Evolutionary conservation across 495 filamentous ascomycete species (phyloP).

Genomic region (Viridothelium virens): DNA sequence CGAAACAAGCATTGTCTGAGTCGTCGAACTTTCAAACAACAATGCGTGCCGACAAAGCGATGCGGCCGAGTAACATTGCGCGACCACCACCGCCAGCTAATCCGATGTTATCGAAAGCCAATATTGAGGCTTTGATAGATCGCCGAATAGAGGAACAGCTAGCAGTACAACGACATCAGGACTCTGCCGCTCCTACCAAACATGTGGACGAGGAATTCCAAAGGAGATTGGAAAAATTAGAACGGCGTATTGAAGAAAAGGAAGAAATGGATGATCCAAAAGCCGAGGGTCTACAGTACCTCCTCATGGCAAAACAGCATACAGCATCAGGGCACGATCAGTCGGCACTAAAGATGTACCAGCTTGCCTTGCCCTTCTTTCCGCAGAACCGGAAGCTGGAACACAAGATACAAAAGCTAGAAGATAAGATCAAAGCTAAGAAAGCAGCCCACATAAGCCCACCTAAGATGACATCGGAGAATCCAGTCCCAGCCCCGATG

Average conservation of each 20-base stretch:
- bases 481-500: neutral
- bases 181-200: neutral
- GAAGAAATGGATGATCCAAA: conserved; percentile 52
- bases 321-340: conserved; percentile 70
- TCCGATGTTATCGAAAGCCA: conserved; percentile 19
- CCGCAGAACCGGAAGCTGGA: conserved; percentile 75
- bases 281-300: conserved; percentile 70
- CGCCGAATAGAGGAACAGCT: conserved; percentile 84
- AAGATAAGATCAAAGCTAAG: conserved; percentile 49
- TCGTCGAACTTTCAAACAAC: conserved; percentile 11
- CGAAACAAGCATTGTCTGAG: conserved; percentile 16
- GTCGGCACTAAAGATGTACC: conserved; percentile 77
- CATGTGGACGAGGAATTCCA: conserved; percentile 56
- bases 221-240: conserved; percentile 70
- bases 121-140: conserved; percentile 84
- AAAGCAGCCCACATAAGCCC: conserved; percentile 26
- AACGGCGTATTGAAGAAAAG: conserved; percentile 70
- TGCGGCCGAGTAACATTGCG: conserved; percentile 26
- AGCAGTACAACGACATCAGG: neutral
- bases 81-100: neutral
- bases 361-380: conserved; percentile 75
- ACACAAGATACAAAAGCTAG: conserved; percentile 64
- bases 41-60: conserved; percentile 28
- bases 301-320: conserved; percentile 89
- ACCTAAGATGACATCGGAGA: neutral